Evolutionary conservation across 179 eudicot species (phyloP).

Genomic region (Pouteria campechiana): DNA sequence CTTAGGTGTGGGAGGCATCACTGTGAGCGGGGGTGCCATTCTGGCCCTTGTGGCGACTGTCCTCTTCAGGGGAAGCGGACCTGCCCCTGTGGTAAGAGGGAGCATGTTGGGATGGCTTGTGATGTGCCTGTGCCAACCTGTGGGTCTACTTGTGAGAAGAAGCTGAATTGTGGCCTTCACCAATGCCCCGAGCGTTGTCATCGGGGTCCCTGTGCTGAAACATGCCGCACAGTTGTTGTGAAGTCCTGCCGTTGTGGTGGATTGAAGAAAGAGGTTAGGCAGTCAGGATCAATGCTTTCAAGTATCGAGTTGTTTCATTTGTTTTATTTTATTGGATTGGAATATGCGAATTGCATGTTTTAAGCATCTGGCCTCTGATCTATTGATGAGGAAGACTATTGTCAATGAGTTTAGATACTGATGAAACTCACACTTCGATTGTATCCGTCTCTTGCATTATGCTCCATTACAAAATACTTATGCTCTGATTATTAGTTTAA

Average conservation of each 20-base stretch:
- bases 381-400: too few relatives aligned
- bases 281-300: not conserved
- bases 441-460: too few relatives aligned
- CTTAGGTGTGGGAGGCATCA: constrained; percentile 82
- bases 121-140: constrained; percentile 69
- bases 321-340: not conserved
- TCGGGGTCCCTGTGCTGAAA: constrained; percentile 66
- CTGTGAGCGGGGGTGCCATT: constrained; percentile 76
- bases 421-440: too few relatives aligned
- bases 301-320: not conserved
- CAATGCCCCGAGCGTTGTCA: constrained; percentile 93
- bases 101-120: constrained; percentile 85
- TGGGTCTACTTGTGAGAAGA: constrained; percentile 83
- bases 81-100: constrained; percentile 89
- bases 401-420: too few relatives aligned
- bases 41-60: constrained; percentile 75
- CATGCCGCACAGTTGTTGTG: constrained; percentile 63
- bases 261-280: constrained; percentile 78
- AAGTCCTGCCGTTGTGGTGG: constrained; percentile 92
- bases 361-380: too few relatives aligned
- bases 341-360: constrained; percentile 12
- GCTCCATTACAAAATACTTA: too few relatives aligned
- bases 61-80: constrained; percentile 78
- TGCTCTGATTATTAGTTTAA: too few relatives aligned
- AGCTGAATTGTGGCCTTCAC: constrained; percentile 68